phyloP scores from a whole-genome alignment of 2,329 filamentous ascomycete species.

The Calcarisporium arbuscula region DNA sequence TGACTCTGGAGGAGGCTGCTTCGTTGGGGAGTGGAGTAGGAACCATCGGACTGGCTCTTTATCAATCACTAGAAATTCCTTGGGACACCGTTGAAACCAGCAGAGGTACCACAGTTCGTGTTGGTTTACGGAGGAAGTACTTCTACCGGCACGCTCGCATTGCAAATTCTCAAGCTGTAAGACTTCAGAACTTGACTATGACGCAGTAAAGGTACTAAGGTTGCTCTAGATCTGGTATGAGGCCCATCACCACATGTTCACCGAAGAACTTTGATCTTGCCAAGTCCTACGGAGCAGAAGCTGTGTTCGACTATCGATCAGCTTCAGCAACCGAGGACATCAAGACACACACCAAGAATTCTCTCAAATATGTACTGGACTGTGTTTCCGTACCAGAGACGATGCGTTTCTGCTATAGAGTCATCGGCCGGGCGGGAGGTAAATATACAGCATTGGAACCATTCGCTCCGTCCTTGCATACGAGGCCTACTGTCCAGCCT shows the following conservation, averaged over 20 bases:
- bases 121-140: conserved; percentile 17
- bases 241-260: conserved; percentile 16
- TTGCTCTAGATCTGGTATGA: conserved; percentile 5
- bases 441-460: conserved; percentile 26
- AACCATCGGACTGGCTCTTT: conserved; percentile 15
- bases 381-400: conserved; percentile 24
- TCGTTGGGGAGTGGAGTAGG: conserved; percentile 8
- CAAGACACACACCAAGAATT: conserved; percentile 27
- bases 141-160: conserved; percentile 14
- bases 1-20: conserved; percentile 13
- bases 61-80: conserved; percentile 11
- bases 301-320: conserved; percentile 31
- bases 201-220: too few species aligned
- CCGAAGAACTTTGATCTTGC: conserved; percentile 27
- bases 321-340: conserved; percentile 22
- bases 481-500: conserved; percentile 6
- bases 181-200: too few species aligned
- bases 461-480: conserved; percentile 13
- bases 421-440: conserved; percentile 31
- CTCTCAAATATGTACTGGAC: conserved; percentile 31
- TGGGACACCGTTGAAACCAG: conserved; percentile 10
- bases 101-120: conserved; percentile 9
- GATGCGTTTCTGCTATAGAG: conserved; percentile 28
- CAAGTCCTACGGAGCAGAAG: conserved; percentile 30
- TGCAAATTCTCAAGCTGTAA: conserved; percentile 21